These are phyloP conservation scores for Aspergillus neoniger DNA, from an alignment of 2,329 filamentous ascomycete genomes.

Conservation along the genomic window DNA sequence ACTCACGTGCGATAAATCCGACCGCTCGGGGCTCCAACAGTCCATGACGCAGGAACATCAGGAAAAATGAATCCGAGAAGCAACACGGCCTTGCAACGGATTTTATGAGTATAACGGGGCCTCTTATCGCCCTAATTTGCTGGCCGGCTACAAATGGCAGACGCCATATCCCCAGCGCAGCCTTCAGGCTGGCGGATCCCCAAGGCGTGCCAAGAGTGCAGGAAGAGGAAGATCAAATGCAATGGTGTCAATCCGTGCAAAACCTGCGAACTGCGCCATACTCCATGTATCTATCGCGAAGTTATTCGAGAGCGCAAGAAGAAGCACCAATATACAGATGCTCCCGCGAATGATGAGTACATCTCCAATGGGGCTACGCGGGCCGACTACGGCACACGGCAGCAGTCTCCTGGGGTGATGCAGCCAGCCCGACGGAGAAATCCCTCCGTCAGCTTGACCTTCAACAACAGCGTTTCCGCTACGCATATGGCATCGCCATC, in stretches of 20 bases:
- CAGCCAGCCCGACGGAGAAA: slow-evolving; percentile 21
- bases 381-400: slow-evolving; percentile 17
- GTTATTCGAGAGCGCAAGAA: slow-evolving; percentile 39
- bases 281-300: slow-evolving; percentile 41
- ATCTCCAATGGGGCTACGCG: slow-evolving; percentile 11
- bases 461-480: slow-evolving; percentile 50
- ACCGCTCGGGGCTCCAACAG: not conserved
- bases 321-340: slow-evolving; percentile 31
- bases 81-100: not conserved
- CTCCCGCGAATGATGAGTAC: not conserved
- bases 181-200: slow-evolving; percentile 37
- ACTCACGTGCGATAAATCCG: slow-evolving; percentile 20
- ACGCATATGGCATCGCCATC: slow-evolving; percentile 50
- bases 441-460: slow-evolving; percentile 27
- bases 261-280: slow-evolving; percentile 37
- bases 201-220: slow-evolving; percentile 46
- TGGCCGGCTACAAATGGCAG: slow-evolving; percentile 25
- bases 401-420: slow-evolving; percentile 17
- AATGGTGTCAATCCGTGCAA: slow-evolving; percentile 44
- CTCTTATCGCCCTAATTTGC: not conserved
- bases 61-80: not conserved
- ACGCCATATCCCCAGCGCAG: slow-evolving; percentile 20
- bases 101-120: not conserved
- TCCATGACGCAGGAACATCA: not conserved
- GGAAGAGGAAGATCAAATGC: slow-evolving; percentile 45